Conservation (phyloP, 176 grass and related monocot genomes). For the Alloteropsis semialata region DNA sequence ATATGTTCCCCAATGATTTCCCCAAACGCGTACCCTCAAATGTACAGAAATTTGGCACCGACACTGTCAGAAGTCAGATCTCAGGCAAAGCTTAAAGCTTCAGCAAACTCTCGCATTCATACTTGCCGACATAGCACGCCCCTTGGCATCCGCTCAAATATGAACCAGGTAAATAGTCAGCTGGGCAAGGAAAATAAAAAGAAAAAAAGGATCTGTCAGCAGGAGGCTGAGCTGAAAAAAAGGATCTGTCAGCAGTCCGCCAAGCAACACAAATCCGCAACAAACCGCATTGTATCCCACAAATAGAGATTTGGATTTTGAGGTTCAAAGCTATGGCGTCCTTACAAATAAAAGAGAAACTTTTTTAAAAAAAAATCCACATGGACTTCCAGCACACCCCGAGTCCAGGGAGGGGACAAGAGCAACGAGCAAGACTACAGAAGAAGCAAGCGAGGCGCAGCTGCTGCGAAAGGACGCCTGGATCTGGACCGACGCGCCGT, state of each 20-base stretch:
- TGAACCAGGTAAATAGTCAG: background rate
- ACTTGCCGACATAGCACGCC: background rate
- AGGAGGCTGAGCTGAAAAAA: background rate
- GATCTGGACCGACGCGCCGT: conserved; percentile 7
- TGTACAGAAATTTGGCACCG: conserved; percentile 22
- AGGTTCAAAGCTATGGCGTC: background rate
- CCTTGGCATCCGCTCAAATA: background rate
- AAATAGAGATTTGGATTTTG: background rate
- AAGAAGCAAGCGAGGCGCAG: background rate
- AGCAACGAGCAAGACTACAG: background rate
- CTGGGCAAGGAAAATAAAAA: background rate
- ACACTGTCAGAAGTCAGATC: conserved; percentile 33
- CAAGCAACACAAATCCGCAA: background rate
- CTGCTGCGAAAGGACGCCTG: background rate
- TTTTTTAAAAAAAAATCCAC: background rate
- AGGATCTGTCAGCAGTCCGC: background rate
- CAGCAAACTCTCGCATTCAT: conserved; percentile 26
- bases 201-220: background rate
- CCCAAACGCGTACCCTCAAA: background rate
- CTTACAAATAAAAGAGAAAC: background rate
- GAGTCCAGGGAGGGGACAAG: background rate
- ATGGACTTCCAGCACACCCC: background rate
- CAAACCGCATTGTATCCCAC: background rate
- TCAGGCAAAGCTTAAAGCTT: conserved; percentile 15
- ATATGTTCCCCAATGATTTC: conserved; percentile 24